phyloP scores from a whole-genome alignment of 768 basidiomycete genomes.

The Leccinum fibrillosum region DNA sequence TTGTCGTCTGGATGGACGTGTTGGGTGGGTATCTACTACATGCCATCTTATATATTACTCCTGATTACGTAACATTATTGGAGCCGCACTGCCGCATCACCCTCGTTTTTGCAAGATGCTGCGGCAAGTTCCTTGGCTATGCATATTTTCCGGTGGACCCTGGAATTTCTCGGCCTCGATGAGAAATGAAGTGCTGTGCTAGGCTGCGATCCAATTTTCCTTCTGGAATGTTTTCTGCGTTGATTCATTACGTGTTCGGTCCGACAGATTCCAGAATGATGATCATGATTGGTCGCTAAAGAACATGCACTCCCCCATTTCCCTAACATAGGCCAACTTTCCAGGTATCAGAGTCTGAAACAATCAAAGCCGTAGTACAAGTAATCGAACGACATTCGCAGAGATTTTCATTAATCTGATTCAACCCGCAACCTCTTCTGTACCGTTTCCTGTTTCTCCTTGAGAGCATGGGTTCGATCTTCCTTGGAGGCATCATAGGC shows the following conservation, averaged over 20 bases:
- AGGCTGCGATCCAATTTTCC: neutral
- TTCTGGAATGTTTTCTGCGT: slow-evolving; percentile 14
- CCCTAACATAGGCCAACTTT: neutral
- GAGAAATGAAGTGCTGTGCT: slow-evolving; percentile 12
- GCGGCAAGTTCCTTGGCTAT: slow-evolving; percentile 15
- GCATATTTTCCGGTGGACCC: slow-evolving; percentile 9
- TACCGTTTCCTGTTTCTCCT: slow-evolving; percentile 60
- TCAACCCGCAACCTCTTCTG: slow-evolving; percentile 59
- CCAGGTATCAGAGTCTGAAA: slow-evolving; percentile 7
- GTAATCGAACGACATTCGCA: neutral
- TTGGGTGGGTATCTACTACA: neutral
- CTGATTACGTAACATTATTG: slow-evolving; percentile 20
- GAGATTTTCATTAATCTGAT: slow-evolving; percentile 4
- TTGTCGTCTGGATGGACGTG: slow-evolving; percentile 1
- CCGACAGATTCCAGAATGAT: slow-evolving; percentile 3
- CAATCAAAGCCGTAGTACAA: neutral
- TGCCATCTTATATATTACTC: slow-evolving; percentile 4
- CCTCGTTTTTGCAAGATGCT: neutral
- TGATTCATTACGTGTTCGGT: slow-evolving; percentile 9
- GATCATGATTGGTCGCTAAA: neutral
- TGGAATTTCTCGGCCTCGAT: neutral
- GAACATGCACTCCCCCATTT: neutral
- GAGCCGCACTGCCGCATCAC: slow-evolving; percentile 1
- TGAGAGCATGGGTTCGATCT: slow-evolving; percentile 74
- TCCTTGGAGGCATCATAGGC: slow-evolving; percentile 87